Percentiles rank a stretch among this genome's conserved stretches.
phyloP scores from a whole-genome alignment of 1,139 yeast genomes.

The Candida frijolesensis region DNA sequence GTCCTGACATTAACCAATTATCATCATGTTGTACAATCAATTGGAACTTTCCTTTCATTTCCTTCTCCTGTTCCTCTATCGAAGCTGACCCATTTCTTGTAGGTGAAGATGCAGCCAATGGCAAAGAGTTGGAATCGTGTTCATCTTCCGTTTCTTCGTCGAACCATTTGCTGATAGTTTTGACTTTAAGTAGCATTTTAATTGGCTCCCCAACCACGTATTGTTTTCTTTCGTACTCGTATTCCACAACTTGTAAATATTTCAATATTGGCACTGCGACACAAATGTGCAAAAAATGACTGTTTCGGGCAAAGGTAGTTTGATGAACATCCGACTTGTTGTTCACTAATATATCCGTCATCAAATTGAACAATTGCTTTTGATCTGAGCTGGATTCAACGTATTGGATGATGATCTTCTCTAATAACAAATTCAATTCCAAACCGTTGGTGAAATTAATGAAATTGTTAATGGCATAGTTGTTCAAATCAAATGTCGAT shows the following conservation, averaged over 20 bases:
- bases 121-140: conserved; percentile 14
- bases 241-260: conserved; percentile 52
- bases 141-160: conserved; percentile 15
- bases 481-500: conserved; percentile 38
- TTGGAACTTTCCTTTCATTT: conserved; percentile 25
- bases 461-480: conserved; percentile 35
- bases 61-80: neutral
- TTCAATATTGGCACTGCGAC: conserved; percentile 57
- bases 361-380: conserved; percentile 17
- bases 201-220: conserved; percentile 70
- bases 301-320: neutral
- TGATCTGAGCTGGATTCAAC: conserved; percentile 18
- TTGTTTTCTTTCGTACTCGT: conserved; percentile 41
- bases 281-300: conserved; percentile 39
- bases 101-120: conserved; percentile 32
- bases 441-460: conserved; percentile 24
- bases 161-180: conserved; percentile 51
- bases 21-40: conserved; percentile 38
- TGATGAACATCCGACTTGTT: neutral
- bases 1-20: conserved; percentile 74
- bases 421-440: conserved; percentile 19
- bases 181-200: conserved; percentile 40
- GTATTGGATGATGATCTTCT: conserved; percentile 18
- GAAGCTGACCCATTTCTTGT: conserved; percentile 9
- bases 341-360: conserved; percentile 15